These are phyloP conservation scores for Penicillium antarcticum DNA, from an alignment of 495 filamentous ascomycete species.

Conservation along the genomic window DNA sequence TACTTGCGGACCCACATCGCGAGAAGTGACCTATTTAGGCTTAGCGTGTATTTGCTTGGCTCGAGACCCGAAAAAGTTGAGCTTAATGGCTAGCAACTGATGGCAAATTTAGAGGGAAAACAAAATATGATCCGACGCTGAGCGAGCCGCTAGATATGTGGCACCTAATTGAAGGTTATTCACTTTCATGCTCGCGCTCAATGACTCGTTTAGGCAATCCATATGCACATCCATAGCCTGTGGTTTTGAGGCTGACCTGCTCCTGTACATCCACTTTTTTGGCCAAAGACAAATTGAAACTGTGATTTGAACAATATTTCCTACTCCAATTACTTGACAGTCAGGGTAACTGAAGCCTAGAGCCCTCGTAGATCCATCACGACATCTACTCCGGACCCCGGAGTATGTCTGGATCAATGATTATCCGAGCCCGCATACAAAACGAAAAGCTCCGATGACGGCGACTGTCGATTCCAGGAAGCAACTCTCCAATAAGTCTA, in stretches of 20 bases:
- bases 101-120: neutral
- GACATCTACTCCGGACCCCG: slow-evolving; percentile 19
- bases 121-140: neutral
- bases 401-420: slow-evolving; percentile 19
- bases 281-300: too few relatives aligned
- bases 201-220: slow-evolving; percentile 10
- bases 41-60: slow-evolving; percentile 19
- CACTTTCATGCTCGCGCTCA: slow-evolving; percentile 10
- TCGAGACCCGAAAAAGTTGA: slow-evolving; percentile 1
- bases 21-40: slow-evolving; percentile 30
- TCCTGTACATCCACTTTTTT: too few relatives aligned
- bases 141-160: neutral
- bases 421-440: slow-evolving; percentile 23
- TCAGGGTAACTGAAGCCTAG: too few relatives aligned
- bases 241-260: too few relatives aligned
- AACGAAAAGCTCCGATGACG: slow-evolving; percentile 34
- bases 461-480: slow-evolving; percentile 23
- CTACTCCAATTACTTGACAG: too few relatives aligned
- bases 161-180: neutral
- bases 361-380: too few relatives aligned
- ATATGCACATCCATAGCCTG: too few relatives aligned
- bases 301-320: too few relatives aligned
- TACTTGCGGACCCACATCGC: slow-evolving; percentile 22
- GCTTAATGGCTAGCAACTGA: neutral
- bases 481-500: slow-evolving; percentile 17